Evolutionary conservation across 2,329 filamentous ascomycete genomes (phyloP).

Genomic region (Aspergillus jensenii): DNA sequence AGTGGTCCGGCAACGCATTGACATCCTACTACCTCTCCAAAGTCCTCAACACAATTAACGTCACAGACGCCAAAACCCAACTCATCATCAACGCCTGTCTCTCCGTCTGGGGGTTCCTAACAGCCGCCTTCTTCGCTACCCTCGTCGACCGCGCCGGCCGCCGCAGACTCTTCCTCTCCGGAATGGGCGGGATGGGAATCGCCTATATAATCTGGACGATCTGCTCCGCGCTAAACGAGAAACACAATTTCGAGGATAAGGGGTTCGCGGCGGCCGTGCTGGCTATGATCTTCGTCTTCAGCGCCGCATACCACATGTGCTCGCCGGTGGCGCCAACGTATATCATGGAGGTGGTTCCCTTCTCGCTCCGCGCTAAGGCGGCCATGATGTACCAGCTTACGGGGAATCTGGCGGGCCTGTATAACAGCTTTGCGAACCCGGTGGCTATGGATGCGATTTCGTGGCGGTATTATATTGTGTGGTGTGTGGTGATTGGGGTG

Average conservation of each 20-base stretch:
- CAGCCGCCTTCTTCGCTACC: conserved; percentile 55
- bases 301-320: conserved; percentile 10
- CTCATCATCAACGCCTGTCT: conserved; percentile 57
- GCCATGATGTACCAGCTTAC: conserved; percentile 17
- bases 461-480: conserved; percentile 20
- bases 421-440: conserved; percentile 13
- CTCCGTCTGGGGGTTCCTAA: conserved; percentile 56
- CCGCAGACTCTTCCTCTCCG: conserved; percentile 43
- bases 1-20: conserved; percentile 29
- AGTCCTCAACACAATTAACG: conserved; percentile 54
- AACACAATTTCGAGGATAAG: background rate
- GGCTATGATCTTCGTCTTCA: conserved; percentile 10
- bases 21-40: conserved; percentile 57
- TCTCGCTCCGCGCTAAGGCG: conserved; percentile 15
- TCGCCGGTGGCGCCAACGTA: conserved; percentile 17
- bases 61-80: conserved; percentile 47
- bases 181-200: conserved; percentile 19
- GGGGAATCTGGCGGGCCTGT: conserved; percentile 12
- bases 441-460: conserved; percentile 13
- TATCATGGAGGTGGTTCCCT: conserved; percentile 18
- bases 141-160: conserved; percentile 50
- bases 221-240: conserved; percentile 7
- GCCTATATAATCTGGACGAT: conserved; percentile 10
- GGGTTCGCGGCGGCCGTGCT: conserved; percentile 5
- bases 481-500: conserved; percentile 4